These are phyloP conservation scores for Chaetomium olivaceum DNA, from an alignment of 2,329 filamentous ascomycete species.

Conservation along the genomic window DNA sequence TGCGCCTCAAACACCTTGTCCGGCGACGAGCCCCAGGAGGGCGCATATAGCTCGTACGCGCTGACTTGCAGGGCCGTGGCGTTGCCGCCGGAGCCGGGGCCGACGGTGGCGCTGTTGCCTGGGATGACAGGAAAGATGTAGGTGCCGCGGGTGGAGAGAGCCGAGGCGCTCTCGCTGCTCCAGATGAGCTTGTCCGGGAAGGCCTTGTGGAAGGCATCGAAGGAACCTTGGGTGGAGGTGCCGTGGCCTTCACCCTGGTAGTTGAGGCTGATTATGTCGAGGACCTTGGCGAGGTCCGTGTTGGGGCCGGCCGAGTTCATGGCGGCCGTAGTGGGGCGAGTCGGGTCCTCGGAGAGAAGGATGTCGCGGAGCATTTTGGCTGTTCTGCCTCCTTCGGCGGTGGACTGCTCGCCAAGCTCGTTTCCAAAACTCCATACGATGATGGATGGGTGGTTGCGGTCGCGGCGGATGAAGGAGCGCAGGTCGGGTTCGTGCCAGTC, in stretches of 20 bases:
- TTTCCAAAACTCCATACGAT: constrained; percentile 57
- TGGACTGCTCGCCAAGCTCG: constrained; percentile 52
- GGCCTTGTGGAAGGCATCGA: constrained; percentile 45
- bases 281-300: constrained; percentile 39
- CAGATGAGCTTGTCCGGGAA: constrained; percentile 52
- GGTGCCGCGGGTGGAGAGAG: constrained; percentile 51
- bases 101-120: constrained; percentile 37
- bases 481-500: constrained; percentile 58
- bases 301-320: constrained; percentile 50
- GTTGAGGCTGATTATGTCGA: constrained; percentile 55
- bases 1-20: constrained; percentile 56
- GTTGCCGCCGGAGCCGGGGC: constrained; percentile 40
- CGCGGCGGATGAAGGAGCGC: constrained; percentile 52
- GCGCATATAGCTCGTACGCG: constrained; percentile 53
- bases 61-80: constrained; percentile 36
- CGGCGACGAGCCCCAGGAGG: constrained; percentile 49
- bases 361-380: constrained; percentile 45
- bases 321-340: constrained; percentile 46
- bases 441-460: constrained; percentile 57
- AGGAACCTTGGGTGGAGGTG: constrained; percentile 36
- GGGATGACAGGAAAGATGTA: constrained; percentile 54
- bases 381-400: constrained; percentile 37
- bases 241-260: constrained; percentile 55
- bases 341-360: constrained; percentile 49
- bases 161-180: constrained; percentile 46